Conservation (phyloP, 164 flowering plant genomes). For the Macadamia integrifolia region DNA sequence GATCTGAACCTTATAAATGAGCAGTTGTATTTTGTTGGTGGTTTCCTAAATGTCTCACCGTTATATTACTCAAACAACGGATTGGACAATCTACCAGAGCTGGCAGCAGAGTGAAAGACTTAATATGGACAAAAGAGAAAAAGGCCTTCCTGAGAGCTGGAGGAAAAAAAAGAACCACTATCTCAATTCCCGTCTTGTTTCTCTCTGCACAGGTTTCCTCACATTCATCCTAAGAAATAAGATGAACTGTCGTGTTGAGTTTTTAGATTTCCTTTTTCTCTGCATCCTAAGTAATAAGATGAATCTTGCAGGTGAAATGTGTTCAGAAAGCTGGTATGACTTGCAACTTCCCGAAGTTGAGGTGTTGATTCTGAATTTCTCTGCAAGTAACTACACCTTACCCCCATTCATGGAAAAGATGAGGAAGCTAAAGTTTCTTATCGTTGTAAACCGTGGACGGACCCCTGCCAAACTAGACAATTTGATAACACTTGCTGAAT, state of each 20-base stretch:
- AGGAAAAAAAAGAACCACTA: conserved; percentile 7
- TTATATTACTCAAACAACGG: too few relatives aligned
- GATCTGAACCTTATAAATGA: too few relatives aligned
- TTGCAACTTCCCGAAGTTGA: conserved; percentile 21
- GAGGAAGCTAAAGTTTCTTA: conserved; percentile 22
- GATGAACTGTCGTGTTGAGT: too few relatives aligned
- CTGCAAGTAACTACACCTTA: conserved; percentile 12
- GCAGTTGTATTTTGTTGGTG: too few relatives aligned
- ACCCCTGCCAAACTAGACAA: conserved; percentile 12
- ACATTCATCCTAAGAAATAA: too few relatives aligned
- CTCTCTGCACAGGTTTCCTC: conserved; percentile 37
- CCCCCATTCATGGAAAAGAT: conserved; percentile 24
- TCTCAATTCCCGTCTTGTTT: conserved; percentile 24
- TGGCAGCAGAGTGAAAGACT: conserved; percentile 24
- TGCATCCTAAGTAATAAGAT: not conserved
- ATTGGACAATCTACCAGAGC: conserved; percentile 14
- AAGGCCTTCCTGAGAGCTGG: conserved; percentile 22
- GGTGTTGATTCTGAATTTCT: conserved; percentile 26
- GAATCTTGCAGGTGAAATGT: conserved; percentile 17
- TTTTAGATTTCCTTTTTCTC: not conserved
- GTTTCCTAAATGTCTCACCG: too few relatives aligned
- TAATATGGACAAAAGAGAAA: conserved; percentile 17
- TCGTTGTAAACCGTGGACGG: conserved; percentile 16
- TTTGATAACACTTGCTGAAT: not conserved
- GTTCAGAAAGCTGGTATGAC: conserved; percentile 21